Base-by-base conservation (phyloP, 202 grass and related monocot genomes). In the Dendrocalamus latiflorus region DNA sequence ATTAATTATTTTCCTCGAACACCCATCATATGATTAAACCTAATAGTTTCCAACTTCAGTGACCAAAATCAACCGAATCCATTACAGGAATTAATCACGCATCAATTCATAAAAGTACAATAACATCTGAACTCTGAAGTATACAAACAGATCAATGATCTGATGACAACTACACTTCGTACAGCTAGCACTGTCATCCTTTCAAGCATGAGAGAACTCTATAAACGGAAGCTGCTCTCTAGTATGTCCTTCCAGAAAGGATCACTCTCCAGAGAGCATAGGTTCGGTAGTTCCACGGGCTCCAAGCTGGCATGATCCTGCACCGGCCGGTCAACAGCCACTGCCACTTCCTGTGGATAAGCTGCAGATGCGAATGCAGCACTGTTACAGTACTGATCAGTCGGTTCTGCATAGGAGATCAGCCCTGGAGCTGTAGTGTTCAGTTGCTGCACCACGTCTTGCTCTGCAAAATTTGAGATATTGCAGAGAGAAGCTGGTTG, bases 211-310 rank as follows among this genome's bases (percentile, higher is more conserved):
- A 8, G 22, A 69, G 0, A 37, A 36, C 9, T 45, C 68, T 62
- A 86, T 42, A 70, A 51, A 30, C 36, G 55, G 55, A 85, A 78
- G 76, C 34, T 74, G 48, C 43, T 70, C 18, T 81, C 71, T 3
- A 89, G 28, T 38, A 89, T 43, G 12, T 82, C 78, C 22, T 81
- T 66, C 83, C 87, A 89, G 87, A 81, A 77, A 41, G 3, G 50
- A 25, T 81, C 87, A 4, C 72, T 16, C 36, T 89, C 83, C 17
- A 72, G 12, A 14, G 87, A 86, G 49, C 67, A 82, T 12, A 86
- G 43, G 28, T 8, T 34, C 49, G 87, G 87, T 22, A 86, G 54
- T 38, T 82, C 65, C 9, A 39, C 34, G 12, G 65, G 71, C 65
- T 82, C 83, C 72, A 81, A 71, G 39, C 26, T 65, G 13, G 39